phyloP scores from a whole-genome alignment of 2,329 filamentous ascomycete species.

The Chrysoporthe deuterocubensis region DNA sequence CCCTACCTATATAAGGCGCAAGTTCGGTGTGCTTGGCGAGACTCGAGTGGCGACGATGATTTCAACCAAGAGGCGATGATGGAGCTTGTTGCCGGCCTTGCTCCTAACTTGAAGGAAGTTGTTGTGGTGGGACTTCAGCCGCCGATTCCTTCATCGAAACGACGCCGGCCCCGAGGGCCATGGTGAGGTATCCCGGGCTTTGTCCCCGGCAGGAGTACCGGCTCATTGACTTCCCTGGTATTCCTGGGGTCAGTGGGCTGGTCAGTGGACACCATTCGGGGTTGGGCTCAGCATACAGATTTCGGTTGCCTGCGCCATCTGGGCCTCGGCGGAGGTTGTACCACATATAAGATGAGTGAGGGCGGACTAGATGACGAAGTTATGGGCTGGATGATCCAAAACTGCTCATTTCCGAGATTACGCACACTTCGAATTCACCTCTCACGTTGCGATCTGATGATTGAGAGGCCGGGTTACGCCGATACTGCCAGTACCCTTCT shows the following conservation, averaged over 20 bases:
- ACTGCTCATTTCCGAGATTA: slow-evolving; percentile 13
- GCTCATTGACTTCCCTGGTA: slow-evolving; percentile 15
- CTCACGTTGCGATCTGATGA: not conserved
- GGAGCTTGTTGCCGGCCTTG: slow-evolving; percentile 19
- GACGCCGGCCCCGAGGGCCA: not conserved
- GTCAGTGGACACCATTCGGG: not conserved
- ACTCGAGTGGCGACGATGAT: not conserved
- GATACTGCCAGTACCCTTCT: not conserved
- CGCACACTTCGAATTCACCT: slow-evolving; percentile 3
- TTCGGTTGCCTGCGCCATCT: slow-evolving; percentile 8
- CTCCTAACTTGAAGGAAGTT: slow-evolving; percentile 11
- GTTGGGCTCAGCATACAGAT: slow-evolving; percentile 15
- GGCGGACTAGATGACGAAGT: not conserved
- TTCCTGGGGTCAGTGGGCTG: not conserved
- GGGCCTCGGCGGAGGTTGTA: slow-evolving; percentile 6
- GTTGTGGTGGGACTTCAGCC: not conserved
- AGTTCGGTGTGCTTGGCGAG: not conserved
- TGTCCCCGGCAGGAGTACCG: not conserved
- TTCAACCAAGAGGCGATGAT: slow-evolving; percentile 16
- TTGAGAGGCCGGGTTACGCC: slow-evolving; percentile 4
- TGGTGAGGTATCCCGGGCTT: slow-evolving; percentile 20
- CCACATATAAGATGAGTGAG: not conserved
- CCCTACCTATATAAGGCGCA: slow-evolving; percentile 7
- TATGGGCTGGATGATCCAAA: slow-evolving; percentile 8
- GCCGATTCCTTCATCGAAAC: not conserved